A percentile compares a stretch with the other conserved stretches of the same genome.
Evolutionary conservation across 192 early-diverging fungal genomes (phyloP).

Genomic region (Glomus cerebriforme): DNA sequence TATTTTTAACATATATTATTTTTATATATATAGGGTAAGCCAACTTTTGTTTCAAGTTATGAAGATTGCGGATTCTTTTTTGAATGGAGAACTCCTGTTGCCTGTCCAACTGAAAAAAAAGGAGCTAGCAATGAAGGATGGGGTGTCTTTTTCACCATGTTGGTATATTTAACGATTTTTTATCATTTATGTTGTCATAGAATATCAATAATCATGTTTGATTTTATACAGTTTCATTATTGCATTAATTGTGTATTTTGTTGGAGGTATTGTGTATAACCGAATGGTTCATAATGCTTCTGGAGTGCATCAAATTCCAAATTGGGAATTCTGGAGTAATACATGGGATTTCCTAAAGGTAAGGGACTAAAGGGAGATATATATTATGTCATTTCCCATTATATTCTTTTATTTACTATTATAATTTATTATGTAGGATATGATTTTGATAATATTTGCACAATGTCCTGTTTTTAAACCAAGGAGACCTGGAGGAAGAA

Average conservation of each 20-base stretch:
- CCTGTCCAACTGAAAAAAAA: slow-evolving; percentile 33
- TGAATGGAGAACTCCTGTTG: slow-evolving; percentile 44
- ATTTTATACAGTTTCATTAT: slow-evolving; percentile 36
- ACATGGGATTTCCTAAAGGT: slow-evolving; percentile 47
- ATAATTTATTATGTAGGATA: slow-evolving; percentile 2
- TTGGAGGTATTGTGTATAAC: slow-evolving; percentile 46
- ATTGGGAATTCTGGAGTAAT: slow-evolving; percentile 43
- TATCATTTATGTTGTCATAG: not conserved
- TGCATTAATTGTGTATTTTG: slow-evolving; percentile 39
- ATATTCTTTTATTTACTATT: not conserved
- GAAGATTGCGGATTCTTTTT: slow-evolving; percentile 40
- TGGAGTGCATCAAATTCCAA: slow-evolving; percentile 44
- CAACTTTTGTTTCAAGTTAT: slow-evolving; percentile 31
- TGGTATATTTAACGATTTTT: not conserved
- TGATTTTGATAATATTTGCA: slow-evolving; percentile 9
- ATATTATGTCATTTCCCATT: not conserved
- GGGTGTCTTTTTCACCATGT: slow-evolving; percentile 45
- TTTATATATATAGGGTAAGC: slow-evolving; percentile 33
- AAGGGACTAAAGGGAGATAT: not conserved
- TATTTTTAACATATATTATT: not conserved
- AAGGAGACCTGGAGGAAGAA: not conserved
- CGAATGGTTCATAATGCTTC: slow-evolving; percentile 42
- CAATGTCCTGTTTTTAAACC: slow-evolving; percentile 5
- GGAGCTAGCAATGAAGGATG: slow-evolving; percentile 20
- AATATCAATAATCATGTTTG: not conserved